These are phyloP conservation scores for Galerina sulciceps DNA, from an alignment of 768 basidiomycete species.

Conservation along the genomic window DNA sequence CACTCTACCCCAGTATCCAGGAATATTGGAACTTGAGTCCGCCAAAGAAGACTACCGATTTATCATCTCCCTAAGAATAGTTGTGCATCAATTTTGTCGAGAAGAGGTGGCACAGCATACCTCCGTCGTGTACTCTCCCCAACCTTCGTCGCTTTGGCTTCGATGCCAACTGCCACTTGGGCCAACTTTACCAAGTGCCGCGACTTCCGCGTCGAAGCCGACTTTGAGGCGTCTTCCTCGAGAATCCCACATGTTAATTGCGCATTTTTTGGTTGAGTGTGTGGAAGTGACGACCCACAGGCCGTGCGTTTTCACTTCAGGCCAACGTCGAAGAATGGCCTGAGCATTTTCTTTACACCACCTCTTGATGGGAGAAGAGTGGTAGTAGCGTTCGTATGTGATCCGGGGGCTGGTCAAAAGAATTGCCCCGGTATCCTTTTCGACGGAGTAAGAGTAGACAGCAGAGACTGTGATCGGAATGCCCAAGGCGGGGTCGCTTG, in stretches of 20 bases:
- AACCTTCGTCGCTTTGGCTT: slow-evolving; percentile 24
- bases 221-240: slow-evolving; percentile 18
- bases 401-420: slow-evolving; percentile 24
- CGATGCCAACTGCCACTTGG: slow-evolving; percentile 25
- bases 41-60: slow-evolving; percentile 24
- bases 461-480: slow-evolving; percentile 24
- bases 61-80: slow-evolving; percentile 15
- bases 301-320: slow-evolving; percentile 23
- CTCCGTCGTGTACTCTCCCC: slow-evolving; percentile 21
- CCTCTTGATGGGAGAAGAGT: slow-evolving; percentile 22
- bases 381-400: slow-evolving; percentile 25
- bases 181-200: slow-evolving; percentile 17
- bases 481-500: slow-evolving; percentile 19
- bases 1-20: slow-evolving; percentile 15
- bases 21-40: slow-evolving; percentile 23
- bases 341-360: slow-evolving; percentile 26
- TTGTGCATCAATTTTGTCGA: not conserved
- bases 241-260: slow-evolving; percentile 25
- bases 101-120: slow-evolving; percentile 9
- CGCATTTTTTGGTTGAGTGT: slow-evolving; percentile 22
- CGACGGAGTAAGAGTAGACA: slow-evolving; percentile 22
- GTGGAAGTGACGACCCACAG: slow-evolving; percentile 28
- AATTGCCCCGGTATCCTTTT: slow-evolving; percentile 21
- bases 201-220: slow-evolving; percentile 22
- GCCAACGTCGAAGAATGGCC: slow-evolving; percentile 16